These are phyloP conservation scores for Podospora didyma DNA, from an alignment of 495 filamentous ascomycete species.

Conservation along the genomic window DNA sequence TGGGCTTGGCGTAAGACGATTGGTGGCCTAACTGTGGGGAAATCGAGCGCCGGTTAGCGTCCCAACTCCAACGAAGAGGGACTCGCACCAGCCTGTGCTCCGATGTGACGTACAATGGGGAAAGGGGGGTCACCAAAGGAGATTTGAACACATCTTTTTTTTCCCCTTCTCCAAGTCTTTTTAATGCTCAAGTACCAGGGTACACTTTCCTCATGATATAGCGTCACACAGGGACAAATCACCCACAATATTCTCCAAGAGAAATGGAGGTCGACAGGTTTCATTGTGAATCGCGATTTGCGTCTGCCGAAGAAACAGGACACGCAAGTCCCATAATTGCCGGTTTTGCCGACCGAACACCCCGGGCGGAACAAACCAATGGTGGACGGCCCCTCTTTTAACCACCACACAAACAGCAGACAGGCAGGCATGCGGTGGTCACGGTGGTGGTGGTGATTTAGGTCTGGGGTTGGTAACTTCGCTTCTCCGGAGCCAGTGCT, in stretches of 20 bases:
- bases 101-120: too few species aligned
- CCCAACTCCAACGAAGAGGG: neutral
- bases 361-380: too few species aligned
- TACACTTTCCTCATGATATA: too few species aligned
- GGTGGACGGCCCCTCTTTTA: conserved; percentile 12
- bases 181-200: neutral
- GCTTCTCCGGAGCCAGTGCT: conserved; percentile 13
- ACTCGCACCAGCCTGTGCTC: neutral
- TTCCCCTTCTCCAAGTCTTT: too few species aligned
- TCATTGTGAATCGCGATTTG: too few species aligned
- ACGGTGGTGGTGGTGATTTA: neutral
- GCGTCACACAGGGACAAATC: too few species aligned
- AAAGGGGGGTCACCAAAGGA: neutral
- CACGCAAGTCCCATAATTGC: conserved; percentile 1
- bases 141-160: too few species aligned
- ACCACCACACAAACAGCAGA: conserved; percentile 1
- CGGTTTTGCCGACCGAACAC: conserved; percentile 13
- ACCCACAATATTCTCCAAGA: too few species aligned
- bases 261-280: too few species aligned
- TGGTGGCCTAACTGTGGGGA: conserved; percentile 12
- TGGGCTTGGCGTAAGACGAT: conserved; percentile 8
- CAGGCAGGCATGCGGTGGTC: neutral
- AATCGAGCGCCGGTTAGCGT: neutral
- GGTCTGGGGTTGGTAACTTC: too few species aligned
- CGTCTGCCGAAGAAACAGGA: too few species aligned